Base-by-base conservation (phyloP, 805 yeast genomes). In the Yamadazyma sp. region DNA sequence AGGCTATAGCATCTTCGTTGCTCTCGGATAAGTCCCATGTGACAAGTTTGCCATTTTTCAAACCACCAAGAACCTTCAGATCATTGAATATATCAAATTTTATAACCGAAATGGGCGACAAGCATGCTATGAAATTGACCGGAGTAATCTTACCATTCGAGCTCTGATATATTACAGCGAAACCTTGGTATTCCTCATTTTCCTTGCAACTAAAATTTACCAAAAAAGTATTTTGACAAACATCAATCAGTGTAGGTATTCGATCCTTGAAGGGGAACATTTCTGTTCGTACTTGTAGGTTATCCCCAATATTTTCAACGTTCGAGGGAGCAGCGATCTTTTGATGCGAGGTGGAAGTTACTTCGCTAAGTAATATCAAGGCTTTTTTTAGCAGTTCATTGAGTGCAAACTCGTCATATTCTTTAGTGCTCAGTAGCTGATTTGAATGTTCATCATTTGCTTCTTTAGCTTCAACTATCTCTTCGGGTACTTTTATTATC, bases 21-120 rank as follows among this genome's bases (percentile, higher is more conserved):
- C 36, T 8, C 3, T 41, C 41, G n/a, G 32, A 16, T 16, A 71
- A 44, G 46, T 76, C 75, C 80, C 81, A 78, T 6, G 73, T 54
- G n/a, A 67, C 70, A 1, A 78, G 31, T 34, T 65, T 64, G 0
- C 84, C 84, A 47, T 72, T 71, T 12, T 50, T 49, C 4, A 77
- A 63, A 0, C 82, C 78, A 0, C 71, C 81, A 18, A 74, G 52
- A 1, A 79, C 55, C 35, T 67, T 60, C 33, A 62, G 59, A 1
- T 72, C 53, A 15, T 63, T 57, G 11, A 53, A 44, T 8, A 50
- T 50, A 20, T 73, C 70, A 41, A 77, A 75, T 38, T 60, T 62
- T 7, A 71, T 62, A 5, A 49, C 41, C 1, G 63, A 42, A 5
- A 78, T 61, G 11, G 59, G 51, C 1, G 79, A 59, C 7, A 68